Base-by-base conservation (phyloP, 768 basidiomycete genomes). In the Tylopilus subfusipes region DNA sequence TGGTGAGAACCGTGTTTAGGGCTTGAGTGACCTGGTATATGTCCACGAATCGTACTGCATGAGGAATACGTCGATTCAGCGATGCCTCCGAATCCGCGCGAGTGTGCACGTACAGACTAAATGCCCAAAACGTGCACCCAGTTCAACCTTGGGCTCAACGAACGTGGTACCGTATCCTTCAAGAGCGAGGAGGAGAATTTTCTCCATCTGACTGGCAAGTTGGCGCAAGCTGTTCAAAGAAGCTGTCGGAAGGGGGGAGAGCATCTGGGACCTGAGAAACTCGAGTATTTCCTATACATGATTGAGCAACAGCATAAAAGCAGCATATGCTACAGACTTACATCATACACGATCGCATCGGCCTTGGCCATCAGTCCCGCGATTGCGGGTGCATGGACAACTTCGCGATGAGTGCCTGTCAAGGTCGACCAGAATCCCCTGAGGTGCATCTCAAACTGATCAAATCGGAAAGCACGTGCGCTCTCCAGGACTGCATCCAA, bases 11-110 rank as follows among this genome's bases (percentile, higher is more conserved):
- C n/a, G 90, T 90, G 62, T 82, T 87, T 50, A 94, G 75, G 14
- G 92, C 92, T 65, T 93, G 90, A 1, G 91, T 92, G 50, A 94
- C 90, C 71, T 93, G 92, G 68, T 90, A 93, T 51, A 94, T 93
- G 65, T 94, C 91, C 54, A 94, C 79, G 78, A 90, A 94, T 66
- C 91, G 86, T 71, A 93, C 91, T 93, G 59, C 16, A 59, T 60
- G 31, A 33, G 40, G 24, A 63, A 55, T 56, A 27, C 30, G 21
- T 61, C 53, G 61, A 52, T 45, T 33, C 34, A 42, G 33, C 13
- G 1, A 40, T 31, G 21, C 21, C 14, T 44, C 22, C 30, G 33
- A 29, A 39, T 19, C n/a, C 44, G 13, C 7, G 18, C 0, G 12
- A 45, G 19, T 18, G 31, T 48, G 33, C 44, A 90, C 88, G 73